Base-by-base conservation (phyloP, 352 stramenopile species). In the Nothophytophthora sp. region DNA sequence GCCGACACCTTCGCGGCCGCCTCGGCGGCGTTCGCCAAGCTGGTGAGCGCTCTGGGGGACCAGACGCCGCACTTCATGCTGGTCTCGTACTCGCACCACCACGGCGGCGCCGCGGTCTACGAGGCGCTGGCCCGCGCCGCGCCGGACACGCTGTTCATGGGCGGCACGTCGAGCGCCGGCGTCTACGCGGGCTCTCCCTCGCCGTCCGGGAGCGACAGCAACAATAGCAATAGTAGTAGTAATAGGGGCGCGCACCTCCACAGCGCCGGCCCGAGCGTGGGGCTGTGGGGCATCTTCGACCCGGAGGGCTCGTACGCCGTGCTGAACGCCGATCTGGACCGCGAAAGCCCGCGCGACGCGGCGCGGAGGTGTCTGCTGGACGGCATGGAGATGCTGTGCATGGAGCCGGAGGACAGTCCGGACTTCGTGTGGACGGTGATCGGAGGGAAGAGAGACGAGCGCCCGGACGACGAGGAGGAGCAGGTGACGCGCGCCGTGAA, bases 211-310 rank as follows among this genome's bases (percentile, higher is more conserved):
- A 60, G 53, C 4, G 50, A 50, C 18, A 56, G 44, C 30, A 62
- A 50, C 28, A 32, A 49, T 10, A 60, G 38, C 4, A 40, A 35
- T 19, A 37, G 16, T 20, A 61, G 24, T 29, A 71, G 39, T 38
- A 72, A 68, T 39, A 85, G 42, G 19, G 67, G 78, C 11, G 49
- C 76, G 58, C 18, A 67, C 46, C 23, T 66, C 19, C 66, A 73
- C 41, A 56, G 23, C 53, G 60, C 28, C 6, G 63, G 71, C 1
- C 67, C 80, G 8, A 77, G 54, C 6, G 49, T 95, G 10, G 83
- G 73, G 0, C 54, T 95, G 5, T 95, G 84, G 84, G 84, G 84
- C 23, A 89, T 95, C 43, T 92, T 71, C 51, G 84, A 95, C 44
- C 78, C 80, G 1, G 82, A 92, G 64, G 84, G 84, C 30, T 90